Evolutionary conservation across 306 rosid species (phyloP).

Genomic region (Citrullus amarus): DNA sequence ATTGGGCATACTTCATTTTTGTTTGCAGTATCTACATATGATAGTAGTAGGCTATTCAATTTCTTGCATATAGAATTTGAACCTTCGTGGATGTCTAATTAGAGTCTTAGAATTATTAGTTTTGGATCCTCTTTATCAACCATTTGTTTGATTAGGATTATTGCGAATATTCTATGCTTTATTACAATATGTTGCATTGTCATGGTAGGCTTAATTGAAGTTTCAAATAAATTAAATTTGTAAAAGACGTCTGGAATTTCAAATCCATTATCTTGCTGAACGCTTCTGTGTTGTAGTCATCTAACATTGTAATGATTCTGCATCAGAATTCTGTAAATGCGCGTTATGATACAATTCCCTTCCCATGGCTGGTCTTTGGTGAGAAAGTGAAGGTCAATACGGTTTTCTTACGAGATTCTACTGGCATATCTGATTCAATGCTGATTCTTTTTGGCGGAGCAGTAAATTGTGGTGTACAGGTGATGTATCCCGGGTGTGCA

Average conservation of each 20-base stretch:
- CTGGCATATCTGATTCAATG: conserved; percentile 86
- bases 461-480: conserved; percentile 63
- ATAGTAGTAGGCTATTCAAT: background rate
- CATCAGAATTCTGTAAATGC: conserved; percentile 89
- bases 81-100: background rate
- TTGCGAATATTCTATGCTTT: background rate
- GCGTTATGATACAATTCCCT: conserved; percentile 83
- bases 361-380: conserved; percentile 95
- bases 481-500: conserved; percentile 16
- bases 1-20: background rate
- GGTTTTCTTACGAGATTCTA: conserved; percentile 91
- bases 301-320: conserved; percentile 14
- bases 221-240: background rate
- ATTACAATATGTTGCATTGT: background rate
- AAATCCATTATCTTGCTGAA: background rate
- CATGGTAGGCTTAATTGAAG: background rate
- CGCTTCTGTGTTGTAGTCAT: background rate
- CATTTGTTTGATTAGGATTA: background rate
- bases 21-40: background rate
- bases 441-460: conserved; percentile 80
- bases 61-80: background rate
- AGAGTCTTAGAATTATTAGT: background rate
- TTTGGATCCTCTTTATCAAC: background rate
- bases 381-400: conserved; percentile 93
- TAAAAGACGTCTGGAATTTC: background rate